These are phyloP conservation scores for Craspedostauros australis DNA, from an alignment of 108 stramenopile genomes.

Conservation along the genomic window DNA sequence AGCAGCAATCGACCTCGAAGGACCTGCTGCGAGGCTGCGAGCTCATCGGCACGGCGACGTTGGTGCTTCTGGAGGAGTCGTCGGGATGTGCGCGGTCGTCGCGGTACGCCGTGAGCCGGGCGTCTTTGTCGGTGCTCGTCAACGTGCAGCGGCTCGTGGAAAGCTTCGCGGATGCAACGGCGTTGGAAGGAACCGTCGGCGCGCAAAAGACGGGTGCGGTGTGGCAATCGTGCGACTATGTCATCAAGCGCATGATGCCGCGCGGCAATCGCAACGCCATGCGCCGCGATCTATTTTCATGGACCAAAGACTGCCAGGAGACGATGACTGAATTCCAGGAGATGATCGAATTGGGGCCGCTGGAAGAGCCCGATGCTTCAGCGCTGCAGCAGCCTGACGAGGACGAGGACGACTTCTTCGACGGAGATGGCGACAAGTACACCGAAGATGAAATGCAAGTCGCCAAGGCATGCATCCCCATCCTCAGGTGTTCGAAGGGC, in stretches of 20 bases:
- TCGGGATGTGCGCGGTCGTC: constrained; percentile 53
- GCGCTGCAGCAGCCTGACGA: no score
- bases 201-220: constrained; percentile 75
- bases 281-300: constrained; percentile 73
- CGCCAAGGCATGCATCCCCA: constrained; percentile 48
- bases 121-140: constrained; percentile 37
- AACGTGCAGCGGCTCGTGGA: constrained; percentile 41
- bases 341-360: constrained; percentile 50
- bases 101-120: constrained; percentile 49
- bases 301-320: constrained; percentile 69
- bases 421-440: constrained; percentile 49
- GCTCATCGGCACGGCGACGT: constrained; percentile 45
- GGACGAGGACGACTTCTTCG: constrained; percentile 16
- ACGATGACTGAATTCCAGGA: constrained; percentile 76
- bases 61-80: constrained; percentile 36
- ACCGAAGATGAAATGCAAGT: constrained; percentile 48
- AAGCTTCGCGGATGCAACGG: constrained; percentile 36
- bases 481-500: constrained; percentile 74
- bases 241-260: constrained; percentile 33
- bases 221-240: constrained; percentile 65
- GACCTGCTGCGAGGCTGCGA: constrained; percentile 65
- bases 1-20: constrained; percentile 25
- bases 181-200: constrained; percentile 38
- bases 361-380: constrained; percentile 27
- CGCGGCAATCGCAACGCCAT: constrained; percentile 71